These are phyloP conservation scores for Trichoderma sp. DNA, from an alignment of 2,329 filamentous ascomycete species.

Conservation along the genomic window DNA sequence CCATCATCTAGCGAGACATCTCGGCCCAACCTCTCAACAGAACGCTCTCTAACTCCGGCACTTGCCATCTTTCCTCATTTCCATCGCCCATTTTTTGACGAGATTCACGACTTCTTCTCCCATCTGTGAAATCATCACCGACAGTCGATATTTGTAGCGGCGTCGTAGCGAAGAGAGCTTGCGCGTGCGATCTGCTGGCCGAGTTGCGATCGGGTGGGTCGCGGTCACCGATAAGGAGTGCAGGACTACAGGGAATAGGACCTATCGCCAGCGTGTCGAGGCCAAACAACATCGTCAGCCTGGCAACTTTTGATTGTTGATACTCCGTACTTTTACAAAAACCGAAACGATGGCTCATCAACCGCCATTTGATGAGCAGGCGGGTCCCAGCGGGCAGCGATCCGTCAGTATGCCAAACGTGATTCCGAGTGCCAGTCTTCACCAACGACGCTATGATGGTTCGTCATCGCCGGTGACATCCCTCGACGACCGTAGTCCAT, in stretches of 20 bases:
- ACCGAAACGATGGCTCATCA: constrained; percentile 3
- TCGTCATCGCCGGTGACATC: constrained; percentile 20
- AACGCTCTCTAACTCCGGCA: constrained; percentile 1
- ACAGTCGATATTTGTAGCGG: neutral
- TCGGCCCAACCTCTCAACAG: constrained; percentile 19
- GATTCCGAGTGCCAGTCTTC: constrained; percentile 17
- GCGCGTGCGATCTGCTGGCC: neutral
- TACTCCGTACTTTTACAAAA: neutral
- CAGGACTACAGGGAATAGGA: neutral
- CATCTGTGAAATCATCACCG: neutral
- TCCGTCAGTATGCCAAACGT: constrained; percentile 10
- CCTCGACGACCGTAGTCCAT: neutral
- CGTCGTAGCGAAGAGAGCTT: neutral
- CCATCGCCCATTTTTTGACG: neutral
- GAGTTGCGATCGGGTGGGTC: constrained; percentile 18
- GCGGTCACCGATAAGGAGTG: constrained; percentile 16
- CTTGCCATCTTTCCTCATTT: neutral
- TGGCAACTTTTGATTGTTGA: neutral
- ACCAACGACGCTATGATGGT: constrained; percentile 38
- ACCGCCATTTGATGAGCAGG: neutral
- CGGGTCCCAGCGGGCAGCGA: constrained; percentile 4
- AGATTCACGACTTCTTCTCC: neutral
- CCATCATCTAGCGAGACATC: constrained; percentile 12
- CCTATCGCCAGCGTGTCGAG: neutral
- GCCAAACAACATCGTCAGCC: neutral